Evolutionary conservation across 768 basidiomycete species (phyloP).

Genomic region (Lyophyllum atratum): DNA sequence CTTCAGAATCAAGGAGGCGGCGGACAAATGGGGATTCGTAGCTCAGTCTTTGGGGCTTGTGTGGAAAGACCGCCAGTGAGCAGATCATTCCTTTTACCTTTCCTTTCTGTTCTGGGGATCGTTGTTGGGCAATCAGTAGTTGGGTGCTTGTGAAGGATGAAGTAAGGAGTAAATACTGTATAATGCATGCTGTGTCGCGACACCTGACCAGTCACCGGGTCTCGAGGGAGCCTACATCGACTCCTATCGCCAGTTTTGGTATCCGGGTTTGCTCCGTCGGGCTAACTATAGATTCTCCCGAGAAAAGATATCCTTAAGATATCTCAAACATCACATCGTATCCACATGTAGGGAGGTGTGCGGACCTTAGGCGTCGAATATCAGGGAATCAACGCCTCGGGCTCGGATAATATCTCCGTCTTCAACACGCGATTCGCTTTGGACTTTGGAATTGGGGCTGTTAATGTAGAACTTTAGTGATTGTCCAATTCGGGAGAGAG

Average conservation of each 20-base stretch:
- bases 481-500: neutral
- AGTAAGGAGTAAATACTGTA: constrained; percentile 1
- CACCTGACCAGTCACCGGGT: constrained; percentile 7
- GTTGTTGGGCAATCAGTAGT: neutral
- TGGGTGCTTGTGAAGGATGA: neutral
- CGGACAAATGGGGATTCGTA: constrained; percentile 79
- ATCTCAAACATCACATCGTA: neutral
- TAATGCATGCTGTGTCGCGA: neutral
- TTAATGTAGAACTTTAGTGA: constrained; percentile 13
- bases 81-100: constrained; percentile 16
- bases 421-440: constrained; percentile 86
- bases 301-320: neutral
- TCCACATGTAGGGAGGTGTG: neutral
- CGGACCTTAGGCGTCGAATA: neutral
- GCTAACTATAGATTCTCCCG: neutral
- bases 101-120: constrained; percentile 3
- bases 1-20: constrained; percentile 69
- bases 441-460: constrained; percentile 89
- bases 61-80: constrained; percentile 31
- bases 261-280: neutral
- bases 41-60: constrained; percentile 63
- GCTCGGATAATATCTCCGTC: constrained; percentile 60
- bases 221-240: neutral
- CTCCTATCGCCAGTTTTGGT: neutral
- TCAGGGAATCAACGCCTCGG: neutral